phyloP scores from a whole-genome alignment of 371 early-diverging fungal genomes.

The Mucor piriformis region DNA sequence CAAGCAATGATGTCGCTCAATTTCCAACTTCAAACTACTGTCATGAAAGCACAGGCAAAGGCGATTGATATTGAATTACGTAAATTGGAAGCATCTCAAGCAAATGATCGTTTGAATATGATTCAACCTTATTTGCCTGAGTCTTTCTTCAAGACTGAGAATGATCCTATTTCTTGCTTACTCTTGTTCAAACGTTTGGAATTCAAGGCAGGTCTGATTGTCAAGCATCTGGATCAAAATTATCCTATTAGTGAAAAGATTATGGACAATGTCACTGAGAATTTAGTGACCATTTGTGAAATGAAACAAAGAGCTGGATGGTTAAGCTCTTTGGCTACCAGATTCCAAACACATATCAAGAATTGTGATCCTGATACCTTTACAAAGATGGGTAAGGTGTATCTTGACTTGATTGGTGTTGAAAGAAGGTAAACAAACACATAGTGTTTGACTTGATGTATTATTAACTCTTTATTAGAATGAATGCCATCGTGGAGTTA shows the following conservation, averaged over 20 bases:
- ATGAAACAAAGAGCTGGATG: conserved; percentile 71
- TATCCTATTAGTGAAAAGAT: conserved; percentile 63
- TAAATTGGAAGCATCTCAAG: conserved; percentile 83
- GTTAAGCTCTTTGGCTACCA: conserved; percentile 66
- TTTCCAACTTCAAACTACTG: conserved; percentile 77
- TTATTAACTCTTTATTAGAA: conserved; percentile 26
- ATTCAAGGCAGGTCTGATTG: conserved; percentile 80
- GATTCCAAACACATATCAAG: conserved; percentile 72
- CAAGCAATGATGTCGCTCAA: conserved; percentile 88
- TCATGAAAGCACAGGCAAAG: conserved; percentile 85
- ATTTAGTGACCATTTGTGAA: conserved; percentile 62
- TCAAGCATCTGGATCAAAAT: conserved; percentile 76
- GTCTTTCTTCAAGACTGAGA: conserved; percentile 79
- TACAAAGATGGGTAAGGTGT: conserved; percentile 66
- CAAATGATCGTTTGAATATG: conserved; percentile 71
- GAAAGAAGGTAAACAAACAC: conserved; percentile 55
- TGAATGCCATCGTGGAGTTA: conserved; percentile 71
- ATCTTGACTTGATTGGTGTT: conserved; percentile 69
- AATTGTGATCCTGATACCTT: conserved; percentile 72
- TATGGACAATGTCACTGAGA: conserved; percentile 53
- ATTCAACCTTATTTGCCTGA: conserved; percentile 83
- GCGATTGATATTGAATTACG: conserved; percentile 89
- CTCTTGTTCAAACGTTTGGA: conserved; percentile 78
- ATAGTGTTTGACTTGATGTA: conserved; percentile 11
- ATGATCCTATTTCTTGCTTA: conserved; percentile 75